Evolutionary conservation across 2,329 filamentous ascomycete species (phyloP), one percentile per base, ranked within the genome.

Genomic region (Boeremia exigua): DNA sequence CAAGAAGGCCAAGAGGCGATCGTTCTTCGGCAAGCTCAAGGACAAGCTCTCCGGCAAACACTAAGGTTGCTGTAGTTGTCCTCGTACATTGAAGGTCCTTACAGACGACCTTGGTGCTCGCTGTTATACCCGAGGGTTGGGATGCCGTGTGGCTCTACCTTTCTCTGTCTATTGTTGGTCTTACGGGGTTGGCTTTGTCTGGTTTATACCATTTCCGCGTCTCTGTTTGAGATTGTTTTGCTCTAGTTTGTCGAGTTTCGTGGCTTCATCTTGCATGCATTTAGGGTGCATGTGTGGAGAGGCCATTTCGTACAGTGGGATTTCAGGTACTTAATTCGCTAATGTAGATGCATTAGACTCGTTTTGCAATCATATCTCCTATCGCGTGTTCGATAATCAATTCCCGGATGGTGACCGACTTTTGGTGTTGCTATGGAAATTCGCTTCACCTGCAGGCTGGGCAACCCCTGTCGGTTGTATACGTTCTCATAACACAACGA

Each of bases 11-110:
- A 80, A 79, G 74, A 75, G 79, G 67, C 75, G 75, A 44, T 77
- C 75, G 49, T 74, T 81, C 66, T 81, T 81, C 56, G 76, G 76
- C 61, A 79, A 77, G 71, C 60, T 82, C 58, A 81, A 81, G 77
- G 79, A 80, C 54, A 80, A 80, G 75, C 69, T 82, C 47, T 63
- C 63, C 19, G 62, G 60, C 63, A 71, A 72, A 55, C 50, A 66
- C 54, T 69, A 68, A 62, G 56, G 46, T 57, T 47, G 39, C 27
- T 42, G 40, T 39, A 34, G 32, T 30, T 19, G 49, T 56, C 56
- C 44, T 48, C 42, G 56, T 56, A 60, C 53, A 59, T 62, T 56
- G 15, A 38, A 52, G 52, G 56, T 54, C 47, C 54, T 51, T 58
- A 36, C 48, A 50, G 40, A 46, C 54, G 58, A 51, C 54, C 54